These are phyloP conservation scores for Cyberlindnera xylosilytica DNA, from an alignment of 805 yeast species.

Conservation along the genomic window DNA sequence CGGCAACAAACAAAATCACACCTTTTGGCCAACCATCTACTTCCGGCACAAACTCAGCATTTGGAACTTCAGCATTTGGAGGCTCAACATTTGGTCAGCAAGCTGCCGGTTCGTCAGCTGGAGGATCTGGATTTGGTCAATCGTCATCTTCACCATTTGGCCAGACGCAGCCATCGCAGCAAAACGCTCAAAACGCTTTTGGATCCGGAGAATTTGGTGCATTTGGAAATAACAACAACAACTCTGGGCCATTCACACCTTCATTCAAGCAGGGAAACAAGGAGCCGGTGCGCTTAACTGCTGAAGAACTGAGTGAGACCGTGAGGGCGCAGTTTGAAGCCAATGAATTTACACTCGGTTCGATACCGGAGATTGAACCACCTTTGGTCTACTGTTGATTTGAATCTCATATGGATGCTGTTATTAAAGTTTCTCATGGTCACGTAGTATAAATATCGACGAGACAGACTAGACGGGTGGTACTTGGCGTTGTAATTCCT, in stretches of 20 bases:
- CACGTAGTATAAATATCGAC: not conserved
- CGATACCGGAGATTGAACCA: constrained; percentile 72
- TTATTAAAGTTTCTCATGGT: too few relatives aligned
- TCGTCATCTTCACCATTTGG: not conserved
- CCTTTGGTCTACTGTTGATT: constrained; percentile 43
- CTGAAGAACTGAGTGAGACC: constrained; percentile 40
- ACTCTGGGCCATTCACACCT: constrained; percentile 18
- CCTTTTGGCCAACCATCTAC: not conserved
- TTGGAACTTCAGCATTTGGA: not conserved
- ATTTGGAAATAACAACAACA: not conserved
- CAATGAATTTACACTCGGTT: constrained; percentile 49
- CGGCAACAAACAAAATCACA: not conserved
- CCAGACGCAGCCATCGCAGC: not conserved
- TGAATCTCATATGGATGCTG: not conserved
- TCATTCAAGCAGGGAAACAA: constrained; percentile 33
- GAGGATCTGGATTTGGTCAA: constrained; percentile 10
- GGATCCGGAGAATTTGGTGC: constrained; percentile 11
- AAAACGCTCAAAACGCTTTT: constrained; percentile 8
- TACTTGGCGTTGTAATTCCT: constrained; percentile 17
- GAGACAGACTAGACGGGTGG: too few relatives aligned
- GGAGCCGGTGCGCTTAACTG: constrained; percentile 28
- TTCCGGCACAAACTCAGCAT: too few relatives aligned
- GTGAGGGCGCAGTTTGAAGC: constrained; percentile 48
- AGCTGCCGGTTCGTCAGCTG: not conserved
- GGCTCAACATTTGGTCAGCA: constrained; percentile 25